A percentile compares a stretch with the other conserved stretches of the same genome.
Evolutionary conservation across 495 filamentous ascomycete genomes (phyloP).

Genomic region (Chaetomidium leptoderma): DNA sequence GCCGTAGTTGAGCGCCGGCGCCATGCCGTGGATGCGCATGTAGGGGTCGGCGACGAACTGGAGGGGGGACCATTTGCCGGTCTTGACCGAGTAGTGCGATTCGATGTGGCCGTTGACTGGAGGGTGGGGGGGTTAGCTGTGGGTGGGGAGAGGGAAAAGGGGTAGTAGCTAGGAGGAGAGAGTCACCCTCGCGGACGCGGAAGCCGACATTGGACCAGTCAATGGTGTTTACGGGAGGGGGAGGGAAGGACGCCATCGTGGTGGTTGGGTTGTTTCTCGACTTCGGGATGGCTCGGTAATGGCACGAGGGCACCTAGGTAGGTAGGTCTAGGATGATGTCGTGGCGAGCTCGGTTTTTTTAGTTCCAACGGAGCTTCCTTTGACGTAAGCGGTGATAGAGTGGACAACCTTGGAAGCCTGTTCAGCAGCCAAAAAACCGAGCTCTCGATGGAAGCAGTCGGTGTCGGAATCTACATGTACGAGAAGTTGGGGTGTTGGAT

Average conservation of each 20-base stretch:
- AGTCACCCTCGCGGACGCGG: slow-evolving; percentile 75
- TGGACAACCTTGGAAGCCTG: no score
- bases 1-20: slow-evolving; percentile 86
- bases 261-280: neutral
- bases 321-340: no score
- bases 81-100: slow-evolving; percentile 63
- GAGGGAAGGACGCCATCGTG: slow-evolving; percentile 62
- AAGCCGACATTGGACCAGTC: slow-evolving; percentile 94
- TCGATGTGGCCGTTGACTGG: slow-evolving; percentile 75
- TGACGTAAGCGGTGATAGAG: no score
- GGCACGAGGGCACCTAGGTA: no score
- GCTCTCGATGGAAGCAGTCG: neutral
- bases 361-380: no score
- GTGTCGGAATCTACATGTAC: neutral
- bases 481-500: neutral
- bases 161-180: neutral
- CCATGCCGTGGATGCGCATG: slow-evolving; percentile 83
- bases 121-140: neutral
- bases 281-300: neutral
- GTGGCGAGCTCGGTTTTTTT: no score
- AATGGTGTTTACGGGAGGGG: slow-evolving; percentile 74
- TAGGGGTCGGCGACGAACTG: slow-evolving; percentile 70
- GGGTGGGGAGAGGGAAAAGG: neutral
- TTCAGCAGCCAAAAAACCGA: no score
- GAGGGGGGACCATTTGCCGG: slow-evolving; percentile 69